Conservation (phyloP, 2,329 filamentous ascomycete genomes). For the Xylariaceae sp. region DNA sequence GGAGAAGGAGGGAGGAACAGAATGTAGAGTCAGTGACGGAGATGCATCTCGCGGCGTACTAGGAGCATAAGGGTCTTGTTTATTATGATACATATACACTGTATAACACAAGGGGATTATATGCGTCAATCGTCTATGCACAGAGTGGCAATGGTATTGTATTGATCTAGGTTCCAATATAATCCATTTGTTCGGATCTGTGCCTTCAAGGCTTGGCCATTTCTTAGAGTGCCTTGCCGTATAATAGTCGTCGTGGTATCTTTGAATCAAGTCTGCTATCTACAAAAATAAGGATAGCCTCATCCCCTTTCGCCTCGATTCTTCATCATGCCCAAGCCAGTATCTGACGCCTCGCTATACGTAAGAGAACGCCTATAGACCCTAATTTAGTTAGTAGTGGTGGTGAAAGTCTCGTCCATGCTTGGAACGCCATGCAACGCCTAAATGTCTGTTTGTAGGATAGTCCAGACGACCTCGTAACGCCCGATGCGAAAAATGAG, state of each 20-base stretch:
- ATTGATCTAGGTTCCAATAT: too few relatives aligned
- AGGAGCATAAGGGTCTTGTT: too few relatives aligned
- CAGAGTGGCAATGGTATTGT: too few relatives aligned
- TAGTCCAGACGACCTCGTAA: slow-evolving; percentile 15
- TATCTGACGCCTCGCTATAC: neutral
- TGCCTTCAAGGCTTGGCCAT: neutral
- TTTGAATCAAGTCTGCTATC: too few relatives aligned
- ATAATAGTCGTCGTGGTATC: too few relatives aligned
- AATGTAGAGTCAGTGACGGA: neutral
- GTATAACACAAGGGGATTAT: neutral
- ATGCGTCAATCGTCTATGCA: neutral
- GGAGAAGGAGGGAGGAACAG: neutral
- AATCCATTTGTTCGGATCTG: neutral
- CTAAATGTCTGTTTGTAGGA: too few relatives aligned
- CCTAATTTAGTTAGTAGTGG: neutral
- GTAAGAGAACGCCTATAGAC: slow-evolving; percentile 13
- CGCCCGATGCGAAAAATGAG: slow-evolving; percentile 27
- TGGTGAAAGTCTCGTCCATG: too few relatives aligned
- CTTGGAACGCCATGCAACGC: too few relatives aligned
- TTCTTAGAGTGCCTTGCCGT: too few relatives aligned
- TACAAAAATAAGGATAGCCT: too few relatives aligned
- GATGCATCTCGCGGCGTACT: neutral
- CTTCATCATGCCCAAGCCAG: slow-evolving; percentile 1
- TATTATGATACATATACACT: neutral
- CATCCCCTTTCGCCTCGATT: too few relatives aligned